Evolutionary conservation across 768 basidiomycete genomes (phyloP).

Genomic region (Tylopilus cervinicoccineus): DNA sequence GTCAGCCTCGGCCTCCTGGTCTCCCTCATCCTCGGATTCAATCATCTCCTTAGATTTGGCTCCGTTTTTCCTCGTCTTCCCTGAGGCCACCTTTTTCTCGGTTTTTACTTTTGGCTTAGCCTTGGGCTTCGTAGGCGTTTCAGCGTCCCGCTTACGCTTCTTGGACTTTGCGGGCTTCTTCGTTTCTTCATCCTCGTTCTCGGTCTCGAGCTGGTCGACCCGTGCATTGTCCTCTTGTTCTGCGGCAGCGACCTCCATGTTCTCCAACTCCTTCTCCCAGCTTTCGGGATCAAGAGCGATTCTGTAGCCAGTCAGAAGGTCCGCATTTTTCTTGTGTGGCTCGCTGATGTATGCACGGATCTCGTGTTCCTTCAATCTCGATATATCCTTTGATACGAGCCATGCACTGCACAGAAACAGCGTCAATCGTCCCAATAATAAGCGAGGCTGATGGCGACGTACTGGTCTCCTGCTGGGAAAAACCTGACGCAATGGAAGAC

Average conservation of each 20-base stretch:
- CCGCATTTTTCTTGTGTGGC: constrained; percentile 70
- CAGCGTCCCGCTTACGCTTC: constrained; percentile 64
- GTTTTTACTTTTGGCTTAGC: constrained; percentile 46
- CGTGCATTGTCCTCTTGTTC: constrained; percentile 54
- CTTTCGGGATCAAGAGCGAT: constrained; percentile 70
- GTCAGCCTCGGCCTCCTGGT: constrained; percentile 44
- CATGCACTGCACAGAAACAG: constrained; percentile 58
- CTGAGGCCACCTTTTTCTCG: constrained; percentile 29
- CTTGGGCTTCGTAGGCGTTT: constrained; percentile 40
- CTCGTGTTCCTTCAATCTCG: constrained; percentile 69
- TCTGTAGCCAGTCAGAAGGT: constrained; percentile 72
- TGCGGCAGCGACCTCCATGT: constrained; percentile 32
- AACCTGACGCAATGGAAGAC: constrained; percentile 74
- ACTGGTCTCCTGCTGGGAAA: constrained; percentile 96
- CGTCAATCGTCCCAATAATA: constrained; percentile 10
- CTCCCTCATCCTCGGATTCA: constrained; percentile 63
- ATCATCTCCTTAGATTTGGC: constrained; percentile 58
- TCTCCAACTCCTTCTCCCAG: constrained; percentile 52
- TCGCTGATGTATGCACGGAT: constrained; percentile 82
- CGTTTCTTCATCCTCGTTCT: constrained; percentile 48
- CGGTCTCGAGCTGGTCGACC: constrained; percentile 62
- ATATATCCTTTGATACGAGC: constrained; percentile 80
- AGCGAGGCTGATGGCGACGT: constrained; percentile 35
- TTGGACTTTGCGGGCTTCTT: constrained; percentile 44
- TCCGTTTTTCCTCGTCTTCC: constrained; percentile 51